Base-by-base conservation (phyloP, 768 basidiomycete species). In the Imleria badia region DNA sequence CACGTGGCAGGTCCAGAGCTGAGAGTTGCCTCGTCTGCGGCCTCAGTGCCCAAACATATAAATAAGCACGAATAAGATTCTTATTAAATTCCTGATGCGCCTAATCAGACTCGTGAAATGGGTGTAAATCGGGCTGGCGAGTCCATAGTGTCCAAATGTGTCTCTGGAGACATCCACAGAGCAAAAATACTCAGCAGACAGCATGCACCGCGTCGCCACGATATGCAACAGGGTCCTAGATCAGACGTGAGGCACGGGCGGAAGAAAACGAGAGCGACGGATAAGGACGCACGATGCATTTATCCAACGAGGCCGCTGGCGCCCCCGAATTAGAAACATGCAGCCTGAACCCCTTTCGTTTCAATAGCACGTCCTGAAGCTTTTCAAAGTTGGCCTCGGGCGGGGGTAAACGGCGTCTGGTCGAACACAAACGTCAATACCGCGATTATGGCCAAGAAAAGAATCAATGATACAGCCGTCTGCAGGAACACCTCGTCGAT, bases 191-290 rank as follows among this genome's bases (percentile, higher is more conserved):
- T 99, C 97, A 19, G 97, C 97, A 1, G 95, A 87, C 23, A 97
- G 79, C 97, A 99, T 99, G 70, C 97, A 98, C 31, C 97, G 79
- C 4, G 96, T 98, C 3, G 97, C 95, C 94, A 99, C 98, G 71
- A 99, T 98, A 39, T 63, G 93, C 85, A 17, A 73, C 70, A 0
- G 87, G 80, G 65, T 97, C 94, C 94, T 95, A 36, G 19, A 23
- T 40, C 26, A 31, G 14, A 46, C 52, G 23, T 66, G 43, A 43
- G 49, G 5, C 6, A 34, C n/a, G n/a, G n/a, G n/a, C n/a, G n/a
- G n/a, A n/a, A n/a, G n/a, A n/a, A n/a, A n/a, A n/a, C n/a, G n/a
- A n/a, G n/a, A n/a, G n/a, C n/a, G n/a, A n/a, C n/a, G n/a, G n/a
- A n/a, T n/a, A n/a, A n/a, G n/a, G 5, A 73, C 89, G 56, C 61